Evolutionary conservation across 1,139 yeast species (phyloP).

Genomic region (Sugiyamaella japonica): DNA sequence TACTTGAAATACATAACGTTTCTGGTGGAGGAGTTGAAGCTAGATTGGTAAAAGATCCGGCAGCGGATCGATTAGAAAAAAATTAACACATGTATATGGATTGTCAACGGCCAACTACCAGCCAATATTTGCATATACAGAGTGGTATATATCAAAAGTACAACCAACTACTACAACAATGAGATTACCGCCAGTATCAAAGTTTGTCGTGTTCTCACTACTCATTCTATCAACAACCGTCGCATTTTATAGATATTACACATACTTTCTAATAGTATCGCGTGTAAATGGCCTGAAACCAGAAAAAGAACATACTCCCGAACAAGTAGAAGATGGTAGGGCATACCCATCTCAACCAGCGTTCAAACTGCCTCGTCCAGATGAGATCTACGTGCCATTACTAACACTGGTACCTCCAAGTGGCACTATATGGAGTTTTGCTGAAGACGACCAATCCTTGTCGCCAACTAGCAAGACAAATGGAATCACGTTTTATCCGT

Average conservation of each 20-base stretch:
- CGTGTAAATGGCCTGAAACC: slow-evolving; percentile 18
- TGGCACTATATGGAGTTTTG: slow-evolving; percentile 21
- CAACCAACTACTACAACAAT: slow-evolving; percentile 8
- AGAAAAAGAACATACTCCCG: not conserved
- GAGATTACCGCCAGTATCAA: slow-evolving; percentile 23
- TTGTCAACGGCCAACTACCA: not conserved
- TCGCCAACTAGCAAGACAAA: slow-evolving; percentile 9
- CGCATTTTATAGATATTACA: slow-evolving; percentile 38
- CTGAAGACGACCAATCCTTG: slow-evolving; percentile 39
- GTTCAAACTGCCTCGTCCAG: slow-evolving; percentile 16
- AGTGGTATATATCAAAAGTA: not conserved
- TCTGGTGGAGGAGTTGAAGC: too few species aligned
- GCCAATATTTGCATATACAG: not conserved
- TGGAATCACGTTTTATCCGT: slow-evolving; percentile 52
- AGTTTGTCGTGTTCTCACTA: slow-evolving; percentile 27
- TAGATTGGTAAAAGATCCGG: too few species aligned
- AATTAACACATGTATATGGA: too few species aligned
- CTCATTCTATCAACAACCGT: slow-evolving; percentile 39
- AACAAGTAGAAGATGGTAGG: slow-evolving; percentile 4
- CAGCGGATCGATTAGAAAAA: too few species aligned
- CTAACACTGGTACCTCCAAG: slow-evolving; percentile 21
- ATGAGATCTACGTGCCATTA: slow-evolving; percentile 17
- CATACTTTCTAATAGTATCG: slow-evolving; percentile 30
- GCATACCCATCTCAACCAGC: slow-evolving; percentile 12
- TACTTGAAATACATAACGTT: too few species aligned